Conservation (phyloP, 2,329 filamentous ascomycete genomes). For the Xylaria sp. region DNA sequence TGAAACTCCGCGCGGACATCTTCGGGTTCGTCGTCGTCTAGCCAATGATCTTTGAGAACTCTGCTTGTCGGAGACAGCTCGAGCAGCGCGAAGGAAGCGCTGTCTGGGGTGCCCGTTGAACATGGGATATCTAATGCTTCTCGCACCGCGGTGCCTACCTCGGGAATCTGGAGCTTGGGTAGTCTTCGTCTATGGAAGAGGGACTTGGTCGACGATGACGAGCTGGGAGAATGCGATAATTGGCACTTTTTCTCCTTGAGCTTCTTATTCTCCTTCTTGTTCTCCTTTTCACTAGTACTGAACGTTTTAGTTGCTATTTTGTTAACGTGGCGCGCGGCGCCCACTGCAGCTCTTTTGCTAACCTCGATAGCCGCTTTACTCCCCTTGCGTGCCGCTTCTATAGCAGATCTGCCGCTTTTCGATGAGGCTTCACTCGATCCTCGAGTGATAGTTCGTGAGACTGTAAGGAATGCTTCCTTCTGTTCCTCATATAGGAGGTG, state of each 20-base stretch:
- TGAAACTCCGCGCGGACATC: constrained; percentile 32
- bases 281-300: not conserved
- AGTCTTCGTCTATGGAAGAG: constrained; percentile 19
- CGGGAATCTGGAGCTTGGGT: constrained; percentile 35
- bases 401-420: constrained; percentile 20
- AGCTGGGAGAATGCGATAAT: constrained; percentile 13
- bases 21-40: not conserved
- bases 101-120: constrained; percentile 32
- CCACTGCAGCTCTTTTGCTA: constrained; percentile 12
- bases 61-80: constrained; percentile 32
- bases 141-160: constrained; percentile 13
- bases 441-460: constrained; percentile 1
- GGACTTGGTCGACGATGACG: constrained; percentile 6
- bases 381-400: not conserved
- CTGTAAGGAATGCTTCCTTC: not conserved
- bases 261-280: not conserved
- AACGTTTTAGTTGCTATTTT: not conserved
- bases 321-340: not conserved
- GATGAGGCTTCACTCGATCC: not conserved
- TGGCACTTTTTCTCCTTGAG: not conserved
- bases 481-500: constrained; percentile 28
- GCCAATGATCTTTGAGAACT: constrained; percentile 19
- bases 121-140: constrained; percentile 28
- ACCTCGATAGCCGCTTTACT: constrained; percentile 11
- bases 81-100: constrained; percentile 19